Percentiles rank a stretch among this genome's conserved stretches.
These are phyloP conservation scores for Cicer judaicum DNA, from an alignment of 306 rosid species.

Conservation along the genomic window DNA sequence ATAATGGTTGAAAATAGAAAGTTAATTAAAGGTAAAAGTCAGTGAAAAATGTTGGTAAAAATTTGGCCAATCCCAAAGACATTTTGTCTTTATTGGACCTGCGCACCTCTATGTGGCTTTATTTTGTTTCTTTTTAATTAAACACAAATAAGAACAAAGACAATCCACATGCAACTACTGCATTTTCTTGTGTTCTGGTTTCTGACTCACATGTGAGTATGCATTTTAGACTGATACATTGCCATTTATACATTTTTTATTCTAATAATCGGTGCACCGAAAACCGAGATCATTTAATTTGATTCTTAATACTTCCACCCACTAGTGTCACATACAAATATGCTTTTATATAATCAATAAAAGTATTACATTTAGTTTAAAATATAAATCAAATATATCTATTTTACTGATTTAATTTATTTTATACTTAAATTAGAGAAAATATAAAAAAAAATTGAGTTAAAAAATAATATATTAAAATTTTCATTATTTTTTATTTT, in stretches of 20 bases:
- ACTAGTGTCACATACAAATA: too few relatives aligned
- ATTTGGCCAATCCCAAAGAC: conserved; percentile 47
- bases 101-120: conserved; percentile 18
- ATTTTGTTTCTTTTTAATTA: not conserved
- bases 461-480: too few relatives aligned
- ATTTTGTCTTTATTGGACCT: conserved; percentile 38
- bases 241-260: conserved; percentile 11
- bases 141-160: conserved; percentile 34
- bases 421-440: too few relatives aligned
- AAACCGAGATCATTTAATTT: conserved; percentile 23
- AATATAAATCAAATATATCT: too few relatives aligned
- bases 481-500: too few relatives aligned
- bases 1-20: conserved; percentile 35
- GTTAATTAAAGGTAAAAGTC: conserved; percentile 21
- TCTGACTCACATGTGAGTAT: conserved; percentile 58
- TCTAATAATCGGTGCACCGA: conserved; percentile 38
- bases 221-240: conserved; percentile 21
- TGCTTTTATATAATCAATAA: too few relatives aligned
- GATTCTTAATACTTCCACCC: too few relatives aligned
- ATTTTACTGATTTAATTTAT: too few relatives aligned
- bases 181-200: conserved; percentile 51
- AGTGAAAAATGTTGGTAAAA: not conserved
- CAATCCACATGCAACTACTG: conserved; percentile 59
- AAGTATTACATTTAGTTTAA: too few relatives aligned
- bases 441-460: too few relatives aligned